A percentile compares a stretch with the other conserved stretches of the same genome.
These are phyloP conservation scores for Themeda triandra DNA, from an alignment of 176 grass and related monocot genomes.

Conservation along the genomic window DNA sequence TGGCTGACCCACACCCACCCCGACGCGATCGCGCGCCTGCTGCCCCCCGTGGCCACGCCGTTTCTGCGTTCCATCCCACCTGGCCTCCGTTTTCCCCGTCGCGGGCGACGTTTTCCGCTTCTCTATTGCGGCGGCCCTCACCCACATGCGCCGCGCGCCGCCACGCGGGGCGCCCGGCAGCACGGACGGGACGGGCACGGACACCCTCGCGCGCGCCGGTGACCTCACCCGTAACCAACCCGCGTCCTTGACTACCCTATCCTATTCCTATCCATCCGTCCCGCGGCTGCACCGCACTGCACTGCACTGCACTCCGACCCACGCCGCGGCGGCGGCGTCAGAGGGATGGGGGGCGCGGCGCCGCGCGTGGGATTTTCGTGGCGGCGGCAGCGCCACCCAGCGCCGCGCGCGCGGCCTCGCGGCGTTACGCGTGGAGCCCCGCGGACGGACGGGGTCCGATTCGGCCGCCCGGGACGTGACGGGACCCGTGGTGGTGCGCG, in stretches of 20 bases:
- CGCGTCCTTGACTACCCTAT: too few relatives aligned
- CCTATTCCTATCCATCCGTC: background rate
- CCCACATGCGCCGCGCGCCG: background rate
- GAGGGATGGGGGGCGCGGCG: background rate
- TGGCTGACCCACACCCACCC: background rate
- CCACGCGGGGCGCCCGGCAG: too few relatives aligned
- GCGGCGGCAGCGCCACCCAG: background rate
- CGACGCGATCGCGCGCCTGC: constrained; percentile 11
- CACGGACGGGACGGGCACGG: background rate
- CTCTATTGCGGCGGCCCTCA: constrained; percentile 3
- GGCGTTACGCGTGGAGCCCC: constrained; percentile 7
- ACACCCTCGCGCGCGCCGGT: background rate
- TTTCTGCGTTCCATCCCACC: background rate
- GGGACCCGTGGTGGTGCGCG: background rate
- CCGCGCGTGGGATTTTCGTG: background rate
- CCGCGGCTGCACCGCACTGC: background rate
- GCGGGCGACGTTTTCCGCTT: background rate
- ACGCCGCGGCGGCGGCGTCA: background rate
- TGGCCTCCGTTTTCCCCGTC: background rate
- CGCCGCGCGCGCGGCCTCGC: background rate
- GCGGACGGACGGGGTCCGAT: background rate
- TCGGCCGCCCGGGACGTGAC: background rate
- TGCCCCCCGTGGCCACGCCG: background rate
- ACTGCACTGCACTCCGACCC: background rate
- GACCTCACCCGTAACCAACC: constrained; percentile 18